Base-by-base conservation (phyloP, 2,329 filamentous ascomycete genomes). In the Bipolaris sorokiniana region DNA sequence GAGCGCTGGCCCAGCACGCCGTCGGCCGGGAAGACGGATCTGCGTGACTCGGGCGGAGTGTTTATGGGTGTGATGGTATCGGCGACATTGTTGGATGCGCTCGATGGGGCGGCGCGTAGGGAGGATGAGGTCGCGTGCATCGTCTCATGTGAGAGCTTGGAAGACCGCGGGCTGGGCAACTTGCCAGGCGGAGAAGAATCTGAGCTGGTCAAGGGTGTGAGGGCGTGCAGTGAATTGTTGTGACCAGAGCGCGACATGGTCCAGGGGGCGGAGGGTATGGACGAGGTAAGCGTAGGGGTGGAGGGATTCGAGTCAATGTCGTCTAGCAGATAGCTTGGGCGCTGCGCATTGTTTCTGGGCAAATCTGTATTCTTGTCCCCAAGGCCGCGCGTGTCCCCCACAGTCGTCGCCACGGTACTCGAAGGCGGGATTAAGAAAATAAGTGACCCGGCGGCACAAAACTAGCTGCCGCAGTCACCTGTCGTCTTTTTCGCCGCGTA, bases 271-370 rank as follows among this genome's bases (percentile, higher is more conserved):
- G 87, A 90, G 78, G 90, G 90, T 64, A 89, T 82, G 52, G 91
- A 91, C 42, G 89, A 91, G 48, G 84, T 83, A 51, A 55, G 84
- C 82, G 56, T 71, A 83, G 50, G 46, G 23, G 61, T 57, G 55
- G 90, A 92, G 77, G 87, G 91, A 54, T 88, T 85, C 48, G 90
- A 92, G 69, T 86, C 88, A 66, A 88, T 83, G 61, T 86, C 88
- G 75, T 88, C 89, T 70, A 89, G 83, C 51, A 88, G 83, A 69
- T 92, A 89, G 75, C 86, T 86, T 51, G 63, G 61, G 57, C 67
- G 67, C 61, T 47, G 68, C 65, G 70, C 73, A 74, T 76, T 41
- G 64, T 72, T 64, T 56, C 59, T 54, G 41, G 63, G 64, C 56
- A 66, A 68, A 60, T 54, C 57, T 56, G 60, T 66, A 55, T 54